phyloP scores from a whole-genome alignment of 2,329 filamentous ascomycete genomes.

The Phialophora chinensis region DNA sequence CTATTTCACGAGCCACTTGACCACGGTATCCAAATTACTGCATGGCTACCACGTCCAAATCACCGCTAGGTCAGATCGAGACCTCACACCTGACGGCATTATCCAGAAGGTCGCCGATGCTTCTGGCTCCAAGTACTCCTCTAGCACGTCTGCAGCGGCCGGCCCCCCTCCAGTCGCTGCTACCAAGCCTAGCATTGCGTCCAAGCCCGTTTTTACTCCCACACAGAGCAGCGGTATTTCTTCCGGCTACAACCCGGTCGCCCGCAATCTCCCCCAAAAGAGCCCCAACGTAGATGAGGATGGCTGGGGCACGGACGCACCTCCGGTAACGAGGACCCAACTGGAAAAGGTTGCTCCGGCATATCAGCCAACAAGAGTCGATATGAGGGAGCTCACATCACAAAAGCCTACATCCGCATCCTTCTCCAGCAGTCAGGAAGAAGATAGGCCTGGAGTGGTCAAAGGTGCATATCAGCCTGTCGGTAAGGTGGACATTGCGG shows the following conservation, averaged over 20 bases:
- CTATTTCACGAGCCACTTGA: slow-evolving; percentile 94
- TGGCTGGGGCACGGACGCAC: slow-evolving; percentile 94
- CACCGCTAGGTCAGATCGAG: slow-evolving; percentile 87
- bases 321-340: slow-evolving; percentile 83
- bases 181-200: slow-evolving; percentile 68
- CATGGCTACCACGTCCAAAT: slow-evolving; percentile 98
- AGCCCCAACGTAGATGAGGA: slow-evolving; percentile 71
- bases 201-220: slow-evolving; percentile 91
- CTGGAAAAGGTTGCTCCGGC: slow-evolving; percentile 90
- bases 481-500: slow-evolving; percentile 96
- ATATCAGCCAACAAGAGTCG: slow-evolving; percentile 94
- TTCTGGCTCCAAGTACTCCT: slow-evolving; percentile 91
- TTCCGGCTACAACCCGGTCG: slow-evolving; percentile 69
- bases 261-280: slow-evolving; percentile 52
- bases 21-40: slow-evolving; percentile 86
- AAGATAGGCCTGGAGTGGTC: slow-evolving; percentile 68
- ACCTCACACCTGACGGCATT: slow-evolving; percentile 85
- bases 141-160: slow-evolving; percentile 65
- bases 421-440: slow-evolving; percentile 57
- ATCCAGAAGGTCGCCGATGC: slow-evolving; percentile 93
- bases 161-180: slow-evolving; percentile 60
- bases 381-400: slow-evolving; percentile 82
- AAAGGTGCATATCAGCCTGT: slow-evolving; percentile 89
- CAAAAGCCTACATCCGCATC: slow-evolving; percentile 70
- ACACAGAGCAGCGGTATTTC: slow-evolving; percentile 64